Base-by-base conservation (phyloP, 192 early-diverging fungal species). In the Phycomyces nitens region DNA sequence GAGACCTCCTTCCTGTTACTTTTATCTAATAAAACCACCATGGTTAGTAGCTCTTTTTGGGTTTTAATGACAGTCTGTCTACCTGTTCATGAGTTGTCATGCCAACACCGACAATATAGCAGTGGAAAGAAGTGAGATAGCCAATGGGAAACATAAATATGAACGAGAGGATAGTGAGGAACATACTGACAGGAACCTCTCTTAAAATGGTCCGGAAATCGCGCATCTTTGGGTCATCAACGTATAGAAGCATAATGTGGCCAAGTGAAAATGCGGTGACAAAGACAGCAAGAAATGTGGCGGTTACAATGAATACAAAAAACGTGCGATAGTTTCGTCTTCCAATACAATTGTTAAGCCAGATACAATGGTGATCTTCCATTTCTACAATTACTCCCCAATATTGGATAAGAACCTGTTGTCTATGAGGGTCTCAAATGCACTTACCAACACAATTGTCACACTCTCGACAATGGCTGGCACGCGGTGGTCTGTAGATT, bases 341-440 rank as follows among this genome's bases (percentile, higher is more conserved):
- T 4, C 96, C 96, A 50, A 98, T 84, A 72, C 94, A 96, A 74
- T 92, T 95, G 66, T 89, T 92, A 8, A 92, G 88, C 94, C 94
- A 98, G 23, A 93, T 89, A 70, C 96, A 98, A 71, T 98, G 92
- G 62, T 94, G 91, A 75, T 93, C 90, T 58, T 86, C 84, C 60
- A 87, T 84, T 68, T 91, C 89, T 85, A 56, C 14, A 60, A 47
- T 20, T 39, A n/a, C n/a, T n/a, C n/a, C n/a, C n/a, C n/a, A n/a
- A n/a, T n/a, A n/a, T n/a, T n/a, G n/a, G n/a, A n/a, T n/a, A 61
- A 39, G 29, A 53, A 14, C 3, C 44, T 1, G 18, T 58, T 58
- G 0, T 58, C 0, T 34, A 1, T 7, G 0, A 16, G 18, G 12
- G 12, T 57, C 1, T 4, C 1, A 39, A 15, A 50, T 60, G 27